Base-by-base conservation (phyloP, 805 yeast species). In the Wickerhamiella kurtzmanii region DNA sequence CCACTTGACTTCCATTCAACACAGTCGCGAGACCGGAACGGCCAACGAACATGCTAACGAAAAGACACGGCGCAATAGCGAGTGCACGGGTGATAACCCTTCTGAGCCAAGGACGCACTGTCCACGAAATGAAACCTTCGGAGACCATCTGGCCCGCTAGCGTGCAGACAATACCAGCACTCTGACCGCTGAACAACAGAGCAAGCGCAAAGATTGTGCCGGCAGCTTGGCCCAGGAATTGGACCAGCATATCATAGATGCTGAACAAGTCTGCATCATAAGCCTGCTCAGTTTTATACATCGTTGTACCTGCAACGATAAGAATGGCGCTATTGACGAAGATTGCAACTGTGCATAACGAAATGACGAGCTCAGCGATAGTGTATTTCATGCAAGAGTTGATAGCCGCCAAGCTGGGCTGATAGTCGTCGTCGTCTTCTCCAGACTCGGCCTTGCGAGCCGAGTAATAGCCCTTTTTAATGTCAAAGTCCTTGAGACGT, bases 161-260 rank as follows among this genome's bases (percentile, higher is more conserved):
- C 0, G 96, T 88, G 60, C 95, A 87, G 17, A 87, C 94, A 37
- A 89, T 83, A 38, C 96, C 96, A 2, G 96, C 96, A 57, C 92
- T 80, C 59, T 87, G 89, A n/a, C 96, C 96, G 13, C 89, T 80
- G 60, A 83, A 87, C 41, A 87, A 68, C 64, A 87, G 74, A 1
- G 96, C 96, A 44, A 86, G 64, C 0, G 95, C 96, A 69, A 88
- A 87, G 0, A 87, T 80, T 8, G 83, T 68, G 4, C 95, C 96
- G 0, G 96, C 96, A 4, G 87, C 77, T 15, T 83, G 81, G 1
- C 94, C 82, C 37, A 87, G 70, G 57, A 82, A 83, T 25, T 70
- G 67, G 3, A 77, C 70, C 22, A 87, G 71, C 63, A 87, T 68
- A 48, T 79, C 73, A 60, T 87, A 84, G 50, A 87, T 82, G 15